These are phyloP conservation scores for Dissophora globulifera DNA, from an alignment of 192 early-diverging fungal species.

Conservation along the genomic window DNA sequence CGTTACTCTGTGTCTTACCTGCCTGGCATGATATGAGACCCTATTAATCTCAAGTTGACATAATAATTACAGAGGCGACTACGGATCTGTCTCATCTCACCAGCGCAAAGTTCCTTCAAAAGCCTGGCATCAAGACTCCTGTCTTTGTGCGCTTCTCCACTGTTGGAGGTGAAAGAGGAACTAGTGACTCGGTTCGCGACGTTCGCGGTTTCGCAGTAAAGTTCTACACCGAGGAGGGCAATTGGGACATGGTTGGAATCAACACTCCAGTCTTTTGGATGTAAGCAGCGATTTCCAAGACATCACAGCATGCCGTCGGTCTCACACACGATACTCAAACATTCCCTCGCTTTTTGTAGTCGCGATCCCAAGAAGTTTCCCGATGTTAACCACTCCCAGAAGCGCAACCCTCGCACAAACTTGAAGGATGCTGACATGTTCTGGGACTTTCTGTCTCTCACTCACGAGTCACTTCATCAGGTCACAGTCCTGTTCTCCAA, in stretches of 20 bases:
- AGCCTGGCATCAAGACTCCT: conserved; percentile 83
- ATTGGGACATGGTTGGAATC: conserved; percentile 90
- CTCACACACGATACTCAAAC: background rate
- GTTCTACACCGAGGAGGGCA: conserved; percentile 90
- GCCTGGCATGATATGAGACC: no score
- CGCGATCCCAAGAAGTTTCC: conserved; percentile 85
- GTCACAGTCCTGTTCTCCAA: conserved; percentile 84
- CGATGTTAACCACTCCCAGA: conserved; percentile 86
- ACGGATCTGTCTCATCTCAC: conserved; percentile 75
- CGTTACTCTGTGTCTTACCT: no score
- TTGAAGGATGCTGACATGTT: conserved; percentile 72
- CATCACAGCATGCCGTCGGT: background rate
- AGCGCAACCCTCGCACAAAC: conserved; percentile 84
- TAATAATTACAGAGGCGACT: conserved; percentile 65
- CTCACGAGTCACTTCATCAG: conserved; percentile 84
- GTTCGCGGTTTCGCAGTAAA: conserved; percentile 87
- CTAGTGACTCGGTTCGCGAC: conserved; percentile 81
- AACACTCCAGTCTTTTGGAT: conserved; percentile 89
- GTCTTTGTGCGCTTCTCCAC: conserved; percentile 85
- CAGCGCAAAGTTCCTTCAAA: conserved; percentile 77
- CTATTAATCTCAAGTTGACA: no score
- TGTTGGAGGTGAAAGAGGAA: conserved; percentile 79
- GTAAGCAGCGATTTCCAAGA: conserved; percentile 16
- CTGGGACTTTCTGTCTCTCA: conserved; percentile 85
- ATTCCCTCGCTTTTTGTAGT: conserved; percentile 7